Base-by-base conservation (phyloP, 2,329 filamentous ascomycete genomes). In the Diaporthe batatas region DNA sequence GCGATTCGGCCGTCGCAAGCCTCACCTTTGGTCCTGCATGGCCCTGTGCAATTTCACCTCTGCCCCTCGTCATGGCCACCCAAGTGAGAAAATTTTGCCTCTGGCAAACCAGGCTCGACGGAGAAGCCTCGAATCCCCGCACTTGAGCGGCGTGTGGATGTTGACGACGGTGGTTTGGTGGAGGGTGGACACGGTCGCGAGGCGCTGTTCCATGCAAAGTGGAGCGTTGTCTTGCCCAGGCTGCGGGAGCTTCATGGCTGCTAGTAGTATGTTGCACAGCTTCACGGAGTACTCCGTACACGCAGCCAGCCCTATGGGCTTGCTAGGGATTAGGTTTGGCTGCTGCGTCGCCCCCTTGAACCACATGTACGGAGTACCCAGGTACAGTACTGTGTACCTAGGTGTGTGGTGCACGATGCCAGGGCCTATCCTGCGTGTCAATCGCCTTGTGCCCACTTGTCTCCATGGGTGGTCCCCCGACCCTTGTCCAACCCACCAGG, bases 401-500 rank as follows among this genome's bases (percentile, higher is more conserved):
- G 29, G 5, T 29, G 5, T 29, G 29, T 29, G 5, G n/a, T n/a
- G 2, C 29, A 29, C 29, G n/a, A 32, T 47, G 58, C 8, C 34
- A 29, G 29, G 29, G 59, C 23, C 29, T 65, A 42, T 42, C 39
- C 39, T 42, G 16, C 39, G 14, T 18, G 59, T 51, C 59, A 65
- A 36, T 65, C 2, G 36, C n/a, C 10, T 16, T 11, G 10, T 32
- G 25, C 18, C 5, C 25, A 64, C 44, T 23, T 29, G 39, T 49
- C 42, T 64, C 12, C 4, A 21, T 6, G 23, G 6, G 18, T 12
- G 25, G 3, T 5, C 42, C 59, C 25, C 18, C 25, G 5, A 42
- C 12, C 58, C 58, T 62, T 62, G 58, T 62, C 39, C 14, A 14
- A 51, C 59, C 11, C 44, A 16, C 18, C 34, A 34, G 34, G 59